A percentile compares a stretch with the other conserved stretches of the same genome.
These are phyloP conservation scores for Penicillium soppii DNA, from an alignment of 495 filamentous ascomycete genomes.

Conservation along the genomic window DNA sequence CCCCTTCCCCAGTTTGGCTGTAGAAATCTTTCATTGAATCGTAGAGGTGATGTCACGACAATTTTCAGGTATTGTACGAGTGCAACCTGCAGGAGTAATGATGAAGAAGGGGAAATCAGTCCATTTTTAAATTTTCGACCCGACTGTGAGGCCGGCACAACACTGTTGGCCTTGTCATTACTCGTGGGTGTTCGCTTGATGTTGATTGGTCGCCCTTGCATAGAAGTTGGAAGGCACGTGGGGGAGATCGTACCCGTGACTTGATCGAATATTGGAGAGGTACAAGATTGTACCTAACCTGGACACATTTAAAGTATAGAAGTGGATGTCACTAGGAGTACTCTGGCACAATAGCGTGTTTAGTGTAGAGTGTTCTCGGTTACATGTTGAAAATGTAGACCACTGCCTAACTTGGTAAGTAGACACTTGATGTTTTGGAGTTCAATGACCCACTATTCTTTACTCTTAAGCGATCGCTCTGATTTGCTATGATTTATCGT, in stretches of 20 bases:
- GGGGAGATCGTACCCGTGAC: not conserved
- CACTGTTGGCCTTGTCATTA: too few relatives aligned
- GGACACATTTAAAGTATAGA: not conserved
- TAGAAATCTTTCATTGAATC: not conserved
- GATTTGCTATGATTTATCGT: too few relatives aligned
- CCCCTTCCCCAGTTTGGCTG: not conserved
- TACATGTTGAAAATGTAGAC: too few relatives aligned
- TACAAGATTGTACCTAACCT: not conserved
- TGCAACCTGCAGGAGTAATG: not conserved
- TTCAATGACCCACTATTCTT: not conserved
- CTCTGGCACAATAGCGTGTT: not conserved
- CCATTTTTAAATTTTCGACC: not conserved
- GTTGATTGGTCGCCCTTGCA: slow-evolving; percentile 1
- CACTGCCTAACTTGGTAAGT: too few relatives aligned
- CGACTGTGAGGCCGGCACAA: not conserved
- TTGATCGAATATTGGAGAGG: not conserved
- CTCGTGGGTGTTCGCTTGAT: not conserved
- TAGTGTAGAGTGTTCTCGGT: not conserved
- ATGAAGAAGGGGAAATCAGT: not conserved
- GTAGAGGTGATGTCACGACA: not conserved
- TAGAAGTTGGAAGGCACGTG: slow-evolving; percentile 1
- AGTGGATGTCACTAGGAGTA: not conserved
- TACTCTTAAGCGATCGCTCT: too few relatives aligned
- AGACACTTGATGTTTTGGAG: not conserved
- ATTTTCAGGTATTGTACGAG: not conserved